These are phyloP conservation scores for Botrytis aclada DNA, from an alignment of 2,329 filamentous ascomycete species.

Conservation along the genomic window DNA sequence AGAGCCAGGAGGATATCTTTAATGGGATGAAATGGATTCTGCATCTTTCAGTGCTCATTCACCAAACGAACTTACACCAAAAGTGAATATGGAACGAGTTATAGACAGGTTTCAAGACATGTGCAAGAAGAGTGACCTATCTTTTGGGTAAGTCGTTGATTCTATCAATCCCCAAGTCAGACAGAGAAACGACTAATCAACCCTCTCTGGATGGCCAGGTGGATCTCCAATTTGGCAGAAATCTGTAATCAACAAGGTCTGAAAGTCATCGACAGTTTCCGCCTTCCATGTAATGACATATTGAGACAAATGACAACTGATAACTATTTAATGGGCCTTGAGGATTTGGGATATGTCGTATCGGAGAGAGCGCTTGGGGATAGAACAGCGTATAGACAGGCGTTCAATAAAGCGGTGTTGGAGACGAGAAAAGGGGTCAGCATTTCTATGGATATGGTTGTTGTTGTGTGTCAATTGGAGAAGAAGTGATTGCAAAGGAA, in stretches of 20 bases:
- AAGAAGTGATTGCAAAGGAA: background rate
- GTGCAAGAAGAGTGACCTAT: background rate
- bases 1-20: background rate
- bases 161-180: background rate
- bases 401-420: background rate
- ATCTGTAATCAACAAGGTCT: background rate
- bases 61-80: background rate
- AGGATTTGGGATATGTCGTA: background rate
- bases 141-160: background rate
- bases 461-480: background rate
- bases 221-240: background rate
- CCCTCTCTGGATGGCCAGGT: background rate
- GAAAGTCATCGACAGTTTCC: background rate
- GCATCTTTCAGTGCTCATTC: background rate
- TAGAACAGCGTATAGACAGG: background rate
- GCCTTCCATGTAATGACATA: background rate
- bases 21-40: background rate
- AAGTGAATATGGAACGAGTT: background rate
- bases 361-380: background rate
- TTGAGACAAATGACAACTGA: background rate
- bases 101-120: background rate
- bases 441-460: background rate
- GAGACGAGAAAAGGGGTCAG: background rate
- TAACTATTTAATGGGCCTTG: background rate
- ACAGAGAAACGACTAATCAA: background rate